Base-by-base conservation (phyloP, 2,329 filamentous ascomycete species). In the Colletotrichum lupini region DNA sequence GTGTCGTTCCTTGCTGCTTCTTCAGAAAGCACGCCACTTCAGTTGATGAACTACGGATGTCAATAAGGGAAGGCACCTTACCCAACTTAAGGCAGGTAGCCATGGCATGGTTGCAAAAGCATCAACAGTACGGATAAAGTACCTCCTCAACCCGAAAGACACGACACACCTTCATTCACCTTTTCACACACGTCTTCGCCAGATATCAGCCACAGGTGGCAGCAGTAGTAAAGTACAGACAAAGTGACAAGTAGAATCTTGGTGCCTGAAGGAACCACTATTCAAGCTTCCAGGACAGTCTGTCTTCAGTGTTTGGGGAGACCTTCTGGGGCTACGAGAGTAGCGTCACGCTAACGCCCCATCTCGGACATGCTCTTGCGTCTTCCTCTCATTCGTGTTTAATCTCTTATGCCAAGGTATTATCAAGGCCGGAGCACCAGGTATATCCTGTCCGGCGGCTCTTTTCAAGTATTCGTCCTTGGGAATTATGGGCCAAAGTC, bases 231-330 rank as follows among this genome's bases (percentile, higher is more conserved):
- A 49, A 16, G 16, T 61, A 16, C 3, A n/a, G 22, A 14, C 26
- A 30, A 11, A 26, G 14, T 26, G n/a, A 19, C 24, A 12, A 11
- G 32, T 1, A 42, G 6, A 35, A 22, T 28, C n/a, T 16, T 16
- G 35, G 19, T 26, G 42, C 35, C 30, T 24, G 8, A 35, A 55
- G 26, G 64, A 26, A 32, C 65, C 69, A 68, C 65, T 68, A 42
- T 68, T 72, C 69, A 68, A 68, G 69, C 69, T 72, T 66, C 58
- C 58, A 68, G 37, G 65, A 72, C 62, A 57, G 49, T 62, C 63
- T 56, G 49, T 57, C 63, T 56, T 64, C 14, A 24, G 19, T 37
- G 19, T 32, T 72, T 35, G 68, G 49, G 46, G 49, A 61, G 64
- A 16, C 64, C 64, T 62, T 60, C 55, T 67, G 62, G 55, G 42